Evolutionary conservation across 192 early-diverging fungal genomes (phyloP).

Genomic region (Borealophlyctis nickersoniae): DNA sequence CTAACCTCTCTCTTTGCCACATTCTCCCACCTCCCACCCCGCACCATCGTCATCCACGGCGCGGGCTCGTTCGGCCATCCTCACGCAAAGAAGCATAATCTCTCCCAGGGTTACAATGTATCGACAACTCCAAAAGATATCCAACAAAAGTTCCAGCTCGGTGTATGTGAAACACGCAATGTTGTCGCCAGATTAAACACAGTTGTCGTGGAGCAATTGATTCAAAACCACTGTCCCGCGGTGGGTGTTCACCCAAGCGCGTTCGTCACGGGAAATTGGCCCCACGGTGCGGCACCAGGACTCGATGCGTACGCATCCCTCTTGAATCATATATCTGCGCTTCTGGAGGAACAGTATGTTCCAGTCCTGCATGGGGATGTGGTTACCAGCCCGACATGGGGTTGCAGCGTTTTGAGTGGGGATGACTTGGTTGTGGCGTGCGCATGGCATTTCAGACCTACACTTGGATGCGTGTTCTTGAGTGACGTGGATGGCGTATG

Average conservation of each 20-base stretch:
- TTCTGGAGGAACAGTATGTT: not conserved
- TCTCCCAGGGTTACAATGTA: not conserved
- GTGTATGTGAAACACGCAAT: not conserved
- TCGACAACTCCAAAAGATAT: not conserved
- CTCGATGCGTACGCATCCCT: not conserved
- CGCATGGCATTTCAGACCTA: not conserved
- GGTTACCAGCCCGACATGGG: not conserved
- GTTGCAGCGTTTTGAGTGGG: not conserved
- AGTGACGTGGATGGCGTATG: not conserved
- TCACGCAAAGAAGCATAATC: not conserved
- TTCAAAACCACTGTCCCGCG: not conserved
- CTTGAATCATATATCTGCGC: not conserved
- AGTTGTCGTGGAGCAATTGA: not conserved
- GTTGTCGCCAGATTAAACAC: not conserved
- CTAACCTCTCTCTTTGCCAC: not conserved
- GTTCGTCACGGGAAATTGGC: not conserved
- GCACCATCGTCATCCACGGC: slow-evolving; percentile 3
- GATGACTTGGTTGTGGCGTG: not conserved
- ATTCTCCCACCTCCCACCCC: not conserved
- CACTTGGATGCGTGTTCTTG: not conserved
- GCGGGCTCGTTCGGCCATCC: slow-evolving; percentile 6
- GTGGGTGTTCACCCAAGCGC: not conserved
- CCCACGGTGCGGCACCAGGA: not conserved
- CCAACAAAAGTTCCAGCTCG: not conserved
- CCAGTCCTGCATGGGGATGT: not conserved